Conservation (phyloP, 2,329 filamentous ascomycete genomes). For the Aureobasidium subglaciale region DNA sequence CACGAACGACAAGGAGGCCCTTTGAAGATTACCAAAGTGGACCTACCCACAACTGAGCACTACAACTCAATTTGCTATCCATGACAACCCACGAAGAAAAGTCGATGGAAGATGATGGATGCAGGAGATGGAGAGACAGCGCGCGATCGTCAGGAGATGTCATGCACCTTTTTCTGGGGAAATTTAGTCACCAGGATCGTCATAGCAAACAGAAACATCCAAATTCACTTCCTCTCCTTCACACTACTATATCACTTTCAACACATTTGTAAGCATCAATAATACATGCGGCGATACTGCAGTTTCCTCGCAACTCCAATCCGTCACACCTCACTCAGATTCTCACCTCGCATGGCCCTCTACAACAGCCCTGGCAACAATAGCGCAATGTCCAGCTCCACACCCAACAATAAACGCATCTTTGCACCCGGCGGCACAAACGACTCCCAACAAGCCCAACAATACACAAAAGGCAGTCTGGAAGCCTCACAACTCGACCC, state of each 20-base stretch:
- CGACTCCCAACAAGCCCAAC: conserved; percentile 58
- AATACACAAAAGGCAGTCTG: conserved; percentile 65
- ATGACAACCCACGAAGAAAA: not conserved
- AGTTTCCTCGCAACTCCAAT: not conserved
- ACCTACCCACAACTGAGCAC: not conserved
- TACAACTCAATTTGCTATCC: not conserved
- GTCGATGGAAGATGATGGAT: not conserved
- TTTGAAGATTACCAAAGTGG: not conserved
- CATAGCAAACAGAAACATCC: not conserved
- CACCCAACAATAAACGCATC: conserved; percentile 34
- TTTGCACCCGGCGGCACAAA: conserved; percentile 58
- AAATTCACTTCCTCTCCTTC: not conserved
- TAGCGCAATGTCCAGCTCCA: not conserved
- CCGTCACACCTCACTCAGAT: not conserved
- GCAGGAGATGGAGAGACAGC: not conserved
- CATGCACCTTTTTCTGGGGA: conserved; percentile 2
- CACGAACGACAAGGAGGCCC: not conserved
- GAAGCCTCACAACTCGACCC: conserved; percentile 52
- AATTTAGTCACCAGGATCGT: not conserved
- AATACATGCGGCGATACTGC: conserved; percentile 7
- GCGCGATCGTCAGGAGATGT: conserved; percentile 8
- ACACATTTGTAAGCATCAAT: not conserved
- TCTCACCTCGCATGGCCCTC: not conserved
- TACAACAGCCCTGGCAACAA: conserved; percentile 4
- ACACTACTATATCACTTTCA: not conserved